Percentiles rank a stretch among this genome's conserved stretches.
phyloP scores from a whole-genome alignment of 2,329 filamentous ascomycete species.

The Colletotrichum lini region DNA sequence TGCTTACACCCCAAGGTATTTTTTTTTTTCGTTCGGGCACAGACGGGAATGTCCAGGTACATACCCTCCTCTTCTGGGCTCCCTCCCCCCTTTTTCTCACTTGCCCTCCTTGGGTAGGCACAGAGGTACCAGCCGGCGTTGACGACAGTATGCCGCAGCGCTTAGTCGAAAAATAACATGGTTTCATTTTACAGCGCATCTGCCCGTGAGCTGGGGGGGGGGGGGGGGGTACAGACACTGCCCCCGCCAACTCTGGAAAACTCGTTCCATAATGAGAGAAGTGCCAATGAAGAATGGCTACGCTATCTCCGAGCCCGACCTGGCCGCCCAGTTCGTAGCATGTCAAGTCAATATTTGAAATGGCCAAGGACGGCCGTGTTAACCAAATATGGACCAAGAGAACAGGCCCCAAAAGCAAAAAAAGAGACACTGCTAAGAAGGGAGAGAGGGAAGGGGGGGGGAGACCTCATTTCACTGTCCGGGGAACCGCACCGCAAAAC shows the following conservation, averaged over 20 bases:
- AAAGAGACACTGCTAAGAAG: neutral
- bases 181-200: neutral
- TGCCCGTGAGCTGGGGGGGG: neutral
- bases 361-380: neutral
- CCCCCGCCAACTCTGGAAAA: neutral
- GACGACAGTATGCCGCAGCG: neutral
- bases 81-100: neutral
- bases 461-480: neutral
- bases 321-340: neutral
- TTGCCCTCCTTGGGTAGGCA: too few species aligned
- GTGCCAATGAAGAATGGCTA: neutral
- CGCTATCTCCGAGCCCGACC: neutral
- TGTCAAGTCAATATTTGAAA: neutral
- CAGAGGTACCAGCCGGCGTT: neutral
- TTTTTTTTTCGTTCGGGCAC: neutral
- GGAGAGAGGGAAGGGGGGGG: neutral
- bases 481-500: neutral
- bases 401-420: slow-evolving; percentile 1
- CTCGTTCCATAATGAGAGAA: neutral
- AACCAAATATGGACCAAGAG: neutral
- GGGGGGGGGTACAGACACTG: neutral
- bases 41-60: too few species aligned
- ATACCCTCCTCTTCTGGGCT: neutral
- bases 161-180: neutral
- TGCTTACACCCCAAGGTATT: neutral